A percentile compares a stretch with the other conserved stretches of the same genome.
These are phyloP conservation scores for Clonostachys rhizophaga DNA, from an alignment of 2,329 filamentous ascomycete genomes.

Conservation along the genomic window DNA sequence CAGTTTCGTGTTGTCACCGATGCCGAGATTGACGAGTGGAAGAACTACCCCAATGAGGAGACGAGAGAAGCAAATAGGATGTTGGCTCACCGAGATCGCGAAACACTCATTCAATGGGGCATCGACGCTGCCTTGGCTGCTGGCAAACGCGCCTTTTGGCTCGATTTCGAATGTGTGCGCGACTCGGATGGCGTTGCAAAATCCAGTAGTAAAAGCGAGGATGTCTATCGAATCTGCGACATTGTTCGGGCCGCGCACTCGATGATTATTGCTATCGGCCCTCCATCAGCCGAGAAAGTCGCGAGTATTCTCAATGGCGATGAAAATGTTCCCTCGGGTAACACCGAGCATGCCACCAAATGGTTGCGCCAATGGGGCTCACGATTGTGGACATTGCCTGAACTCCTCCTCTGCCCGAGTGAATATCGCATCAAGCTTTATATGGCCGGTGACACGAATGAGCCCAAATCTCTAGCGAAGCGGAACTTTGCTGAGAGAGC, in stretches of 20 bases:
- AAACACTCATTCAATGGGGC: slow-evolving; percentile 23
- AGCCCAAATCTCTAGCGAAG: slow-evolving; percentile 19
- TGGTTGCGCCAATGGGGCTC: slow-evolving; percentile 34
- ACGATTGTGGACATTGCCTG: slow-evolving; percentile 40
- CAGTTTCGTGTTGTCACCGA: slow-evolving; percentile 25
- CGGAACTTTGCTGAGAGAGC: slow-evolving; percentile 30
- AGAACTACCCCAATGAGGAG: slow-evolving; percentile 6
- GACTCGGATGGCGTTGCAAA: slow-evolving; percentile 17
- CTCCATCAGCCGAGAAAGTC: slow-evolving; percentile 3
- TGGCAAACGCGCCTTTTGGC: slow-evolving; percentile 32
- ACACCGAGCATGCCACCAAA: slow-evolving; percentile 1
- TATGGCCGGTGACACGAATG: slow-evolving; percentile 2
- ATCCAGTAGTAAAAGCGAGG: slow-evolving; percentile 14
- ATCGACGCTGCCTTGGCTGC: slow-evolving; percentile 27
- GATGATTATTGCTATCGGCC: slow-evolving; percentile 32
- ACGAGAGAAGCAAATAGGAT: slow-evolving; percentile 7
- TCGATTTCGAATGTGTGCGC: slow-evolving; percentile 34
- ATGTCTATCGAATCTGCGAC: slow-evolving; percentile 37
- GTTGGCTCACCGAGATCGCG: slow-evolving; percentile 13
- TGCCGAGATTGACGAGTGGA: slow-evolving; percentile 6
- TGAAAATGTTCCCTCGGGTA: slow-evolving; percentile 13
- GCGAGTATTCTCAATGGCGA: slow-evolving; percentile 10
- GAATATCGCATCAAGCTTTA: slow-evolving; percentile 10
- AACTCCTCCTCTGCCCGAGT: slow-evolving; percentile 16
- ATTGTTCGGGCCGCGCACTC: slow-evolving; percentile 34